Evolutionary conservation across 768 basidiomycete genomes (phyloP), one percentile per base, ranked within the genome.

Genomic region (Suillus brevipes): DNA sequence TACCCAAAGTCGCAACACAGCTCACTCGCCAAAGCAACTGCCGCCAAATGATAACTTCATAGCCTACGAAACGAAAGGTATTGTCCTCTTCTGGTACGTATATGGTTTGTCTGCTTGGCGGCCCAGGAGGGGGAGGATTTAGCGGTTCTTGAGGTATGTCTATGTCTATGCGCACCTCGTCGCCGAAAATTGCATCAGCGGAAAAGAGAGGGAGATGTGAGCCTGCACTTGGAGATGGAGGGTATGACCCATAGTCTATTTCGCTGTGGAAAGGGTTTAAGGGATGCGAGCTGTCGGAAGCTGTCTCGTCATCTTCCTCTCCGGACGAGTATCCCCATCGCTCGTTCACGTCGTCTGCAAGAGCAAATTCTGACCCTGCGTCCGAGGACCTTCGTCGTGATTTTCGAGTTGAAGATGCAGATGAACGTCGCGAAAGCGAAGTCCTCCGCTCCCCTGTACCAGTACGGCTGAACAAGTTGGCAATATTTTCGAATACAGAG

Each of bases 241-340:
- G 87, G 52, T 86, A 84, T 18, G 90, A 93, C 67, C 87, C 89
- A 71, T 89, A 92, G 49, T 87, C 83, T 78, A 90, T 83, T 62
- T 91, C 89, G 28, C 83, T 85, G 36, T 82, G 77, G 36, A 84
- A 28, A 28, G 67, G 67, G 49, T 67, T 71, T 20, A 74, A 67
- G 34, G 66, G 16, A n/a, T 28, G 69, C 18, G 74, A 73, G 20
- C 38, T 37, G 25, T 63, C 49, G 37, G 76, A 76, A 16, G 61
- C 74, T 16, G 40, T 81, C 25, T 80, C 81, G 28, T 87, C 85
- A 70, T 90, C 84, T 64, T 85, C 91, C 71, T 95, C 94, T 28
- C 86, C 91, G 4, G 94, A 94, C n/a, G 90, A 88, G 76, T 95
- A 95, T 5, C 94, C 94, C 94, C 94, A 95, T n/a, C 92, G 84